A percentile compares a stretch with the other conserved stretches of the same genome.
Evolutionary conservation across 345 rosid genomes (phyloP).

Genomic region (Erysimum cheiranthoides): DNA sequence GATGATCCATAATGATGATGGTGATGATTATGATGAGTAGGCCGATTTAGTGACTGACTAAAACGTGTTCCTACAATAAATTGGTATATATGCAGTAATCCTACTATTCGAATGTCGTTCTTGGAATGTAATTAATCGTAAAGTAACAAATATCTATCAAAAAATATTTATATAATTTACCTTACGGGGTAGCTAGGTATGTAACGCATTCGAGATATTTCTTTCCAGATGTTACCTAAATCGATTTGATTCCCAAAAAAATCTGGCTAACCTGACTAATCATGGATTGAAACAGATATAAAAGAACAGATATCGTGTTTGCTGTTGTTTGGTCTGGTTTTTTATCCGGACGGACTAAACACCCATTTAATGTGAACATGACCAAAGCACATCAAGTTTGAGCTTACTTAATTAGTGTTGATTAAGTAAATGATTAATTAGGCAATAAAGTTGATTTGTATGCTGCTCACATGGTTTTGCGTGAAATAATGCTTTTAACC

Average conservation of each 20-base stretch:
- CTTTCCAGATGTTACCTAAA: slow-evolving; percentile 18
- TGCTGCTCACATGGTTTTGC: slow-evolving; percentile 61
- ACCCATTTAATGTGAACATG: slow-evolving; percentile 40
- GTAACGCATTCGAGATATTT: slow-evolving; percentile 13
- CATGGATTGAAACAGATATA: background rate
- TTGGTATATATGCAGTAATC: slow-evolving; percentile 34
- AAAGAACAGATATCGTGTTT: background rate
- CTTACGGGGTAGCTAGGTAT: slow-evolving; percentile 24
- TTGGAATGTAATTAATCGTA: slow-evolving; percentile 28
- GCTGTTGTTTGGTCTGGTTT: background rate
- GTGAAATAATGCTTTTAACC: slow-evolving; percentile 46
- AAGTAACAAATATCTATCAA: slow-evolving; percentile 34
- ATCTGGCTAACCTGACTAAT: slow-evolving; percentile 8
- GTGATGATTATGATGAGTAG: slow-evolving; percentile 35
- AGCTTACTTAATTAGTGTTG: slow-evolving; percentile 24
- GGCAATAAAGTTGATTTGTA: slow-evolving; percentile 42
- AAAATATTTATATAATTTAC: background rate
- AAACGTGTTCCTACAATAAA: slow-evolving; percentile 41
- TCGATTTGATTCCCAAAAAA: slow-evolving; percentile 16
- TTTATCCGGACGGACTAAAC: background rate
- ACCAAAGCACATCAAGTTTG: slow-evolving; percentile 16
- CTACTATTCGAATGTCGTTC: slow-evolving; percentile 35
- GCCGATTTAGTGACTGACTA: slow-evolving; percentile 39
- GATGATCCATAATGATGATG: background rate
- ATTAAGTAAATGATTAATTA: slow-evolving; percentile 47